These are phyloP conservation scores for Narthecium ossifragum DNA, from an alignment of 106 monocot genomes.

Conservation along the genomic window DNA sequence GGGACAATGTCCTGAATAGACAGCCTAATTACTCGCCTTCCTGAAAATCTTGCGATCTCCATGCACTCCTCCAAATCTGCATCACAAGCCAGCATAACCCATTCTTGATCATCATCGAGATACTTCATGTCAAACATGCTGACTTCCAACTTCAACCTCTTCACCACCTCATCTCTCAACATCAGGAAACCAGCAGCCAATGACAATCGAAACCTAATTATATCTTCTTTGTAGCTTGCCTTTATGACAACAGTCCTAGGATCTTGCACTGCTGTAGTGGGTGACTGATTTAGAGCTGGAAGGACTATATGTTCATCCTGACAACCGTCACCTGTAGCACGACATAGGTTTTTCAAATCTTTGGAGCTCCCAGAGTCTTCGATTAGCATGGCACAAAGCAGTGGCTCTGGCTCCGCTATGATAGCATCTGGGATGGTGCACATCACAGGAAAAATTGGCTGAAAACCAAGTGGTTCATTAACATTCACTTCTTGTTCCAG, in stretches of 20 bases:
- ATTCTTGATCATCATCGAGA: constrained; percentile 64
- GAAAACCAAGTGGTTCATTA: constrained; percentile 1
- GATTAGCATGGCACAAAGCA: constrained; percentile 24
- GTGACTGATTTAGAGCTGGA: background rate
- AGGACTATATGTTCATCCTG: background rate
- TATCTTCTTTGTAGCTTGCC: constrained; percentile 59
- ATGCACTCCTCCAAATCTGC: constrained; percentile 68
- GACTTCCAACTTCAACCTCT: constrained; percentile 45
- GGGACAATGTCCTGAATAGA: constrained; percentile 34
- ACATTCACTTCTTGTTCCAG: constrained; percentile 3
- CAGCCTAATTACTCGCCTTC: constrained; percentile 46
- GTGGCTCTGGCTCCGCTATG: constrained; percentile 12
- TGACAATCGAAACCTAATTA: constrained; percentile 49
- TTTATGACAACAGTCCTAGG: constrained; percentile 35
- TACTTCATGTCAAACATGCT: constrained; percentile 55
- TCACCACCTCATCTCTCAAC: constrained; percentile 38
- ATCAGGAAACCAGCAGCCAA: constrained; percentile 17
- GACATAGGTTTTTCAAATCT: constrained; percentile 40
- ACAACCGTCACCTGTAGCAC: constrained; percentile 7
- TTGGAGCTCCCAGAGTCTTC: constrained; percentile 67
- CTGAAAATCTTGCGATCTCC: constrained; percentile 27
- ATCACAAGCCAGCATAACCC: constrained; percentile 60
- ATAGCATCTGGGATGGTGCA: constrained; percentile 6
- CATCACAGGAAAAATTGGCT: background rate
- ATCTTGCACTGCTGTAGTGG: constrained; percentile 5